Evolutionary conservation across 2,329 filamentous ascomycete species (phyloP).

Genomic region (Stachybotrys echinatus): DNA sequence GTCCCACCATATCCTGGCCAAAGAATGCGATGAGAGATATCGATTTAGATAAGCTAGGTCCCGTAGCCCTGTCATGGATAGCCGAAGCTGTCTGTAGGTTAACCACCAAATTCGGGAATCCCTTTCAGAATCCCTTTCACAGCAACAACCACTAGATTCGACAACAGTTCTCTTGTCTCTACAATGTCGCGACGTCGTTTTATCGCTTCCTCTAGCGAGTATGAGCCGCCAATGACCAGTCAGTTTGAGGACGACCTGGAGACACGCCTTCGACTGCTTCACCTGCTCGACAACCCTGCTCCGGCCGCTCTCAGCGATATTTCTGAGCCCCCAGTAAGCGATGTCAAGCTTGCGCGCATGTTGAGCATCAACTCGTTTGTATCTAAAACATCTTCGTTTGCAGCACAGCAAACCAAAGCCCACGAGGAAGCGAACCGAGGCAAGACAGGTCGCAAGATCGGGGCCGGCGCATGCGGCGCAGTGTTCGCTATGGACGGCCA

Average conservation of each 20-base stretch:
- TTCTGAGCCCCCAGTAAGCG: not conserved
- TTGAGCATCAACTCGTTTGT: not conserved
- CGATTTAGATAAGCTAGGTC: too few relatives aligned
- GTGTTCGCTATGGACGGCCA: constrained; percentile 7
- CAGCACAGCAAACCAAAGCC: not conserved
- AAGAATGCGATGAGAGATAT: too few relatives aligned
- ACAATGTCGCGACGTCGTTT: not conserved
- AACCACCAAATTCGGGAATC: too few relatives aligned
- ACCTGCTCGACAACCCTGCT: not conserved
- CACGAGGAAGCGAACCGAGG: not conserved
- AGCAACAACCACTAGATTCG: too few relatives aligned
- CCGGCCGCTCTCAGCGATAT: not conserved
- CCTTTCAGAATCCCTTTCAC: too few relatives aligned
- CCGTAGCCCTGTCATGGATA: too few relatives aligned
- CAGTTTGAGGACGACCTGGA: not conserved
- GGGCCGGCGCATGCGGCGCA: constrained; percentile 13
- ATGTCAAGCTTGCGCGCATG: not conserved
- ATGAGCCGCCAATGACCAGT: not conserved
- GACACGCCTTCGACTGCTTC: not conserved
- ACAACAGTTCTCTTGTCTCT: not conserved
- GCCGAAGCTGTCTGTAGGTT: too few relatives aligned
- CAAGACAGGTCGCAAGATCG: constrained; percentile 10
- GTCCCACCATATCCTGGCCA: too few relatives aligned
- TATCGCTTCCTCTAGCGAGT: not conserved
- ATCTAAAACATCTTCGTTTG: constrained; percentile 2